phyloP scores from a whole-genome alignment of 352 stramenopile species.

The Globisporangium nagaii region DNA sequence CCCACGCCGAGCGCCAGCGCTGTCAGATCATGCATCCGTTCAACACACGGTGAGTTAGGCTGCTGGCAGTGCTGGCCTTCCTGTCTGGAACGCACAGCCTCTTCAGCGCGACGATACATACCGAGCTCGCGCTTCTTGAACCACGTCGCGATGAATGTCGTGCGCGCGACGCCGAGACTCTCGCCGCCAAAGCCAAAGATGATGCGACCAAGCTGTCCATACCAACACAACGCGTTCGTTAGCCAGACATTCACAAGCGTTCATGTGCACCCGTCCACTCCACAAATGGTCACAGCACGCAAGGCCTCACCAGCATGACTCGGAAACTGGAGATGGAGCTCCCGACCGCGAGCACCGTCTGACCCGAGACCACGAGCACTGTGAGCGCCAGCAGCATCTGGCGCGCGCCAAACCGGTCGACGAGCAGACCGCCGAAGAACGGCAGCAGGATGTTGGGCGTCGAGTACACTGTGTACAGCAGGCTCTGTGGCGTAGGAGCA shows the following conservation, averaged over 20 bases:
- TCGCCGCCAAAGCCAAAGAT: conserved; percentile 85
- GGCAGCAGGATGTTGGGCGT: conserved; percentile 82
- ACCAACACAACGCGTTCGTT: no score
- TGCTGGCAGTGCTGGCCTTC: no score
- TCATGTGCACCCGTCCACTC: no score
- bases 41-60: no score
- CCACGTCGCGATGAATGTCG: conserved; percentile 72
- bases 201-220: conserved; percentile 54
- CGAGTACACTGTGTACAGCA: conserved; percentile 85
- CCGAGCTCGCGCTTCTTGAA: conserved; percentile 75
- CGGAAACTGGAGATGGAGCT: conserved; percentile 30
- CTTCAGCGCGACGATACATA: no score
- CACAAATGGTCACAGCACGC: no score
- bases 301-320: conserved; percentile 30
- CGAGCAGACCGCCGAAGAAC: conserved; percentile 75
- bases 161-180: conserved; percentile 65
- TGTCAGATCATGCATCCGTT: background rate
- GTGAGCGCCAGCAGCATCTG: conserved; percentile 64
- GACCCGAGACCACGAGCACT: conserved; percentile 43
- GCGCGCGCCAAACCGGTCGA: conserved; percentile 62
- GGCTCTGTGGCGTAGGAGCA: conserved; percentile 31
- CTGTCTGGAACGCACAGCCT: no score
- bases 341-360: conserved; percentile 70
- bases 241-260: no score
- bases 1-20: conserved; percentile 80